phyloP scores from a whole-genome alignment of 2,329 filamentous ascomycete species.

The Neofusicoccum sp. region DNA sequence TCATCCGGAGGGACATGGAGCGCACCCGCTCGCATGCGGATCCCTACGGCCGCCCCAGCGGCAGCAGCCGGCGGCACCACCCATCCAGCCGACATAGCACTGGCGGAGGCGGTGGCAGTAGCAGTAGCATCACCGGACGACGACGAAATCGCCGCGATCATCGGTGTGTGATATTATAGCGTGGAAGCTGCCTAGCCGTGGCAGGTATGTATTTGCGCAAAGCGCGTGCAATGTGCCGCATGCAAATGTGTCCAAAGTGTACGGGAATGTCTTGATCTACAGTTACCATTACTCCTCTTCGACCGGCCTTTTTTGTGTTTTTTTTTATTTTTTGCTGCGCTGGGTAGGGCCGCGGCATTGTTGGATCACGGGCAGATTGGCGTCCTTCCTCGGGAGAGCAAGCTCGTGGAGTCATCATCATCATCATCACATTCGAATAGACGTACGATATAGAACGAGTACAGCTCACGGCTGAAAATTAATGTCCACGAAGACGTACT shows the following conservation, averaged over 20 bases:
- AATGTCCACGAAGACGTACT: conserved; percentile 19
- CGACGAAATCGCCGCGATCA: conserved; percentile 18
- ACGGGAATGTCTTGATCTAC: conserved; percentile 11
- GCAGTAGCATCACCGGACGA: conserved; percentile 1
- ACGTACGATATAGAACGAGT: conserved; percentile 22
- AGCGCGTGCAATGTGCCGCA: neutral
- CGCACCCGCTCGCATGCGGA: conserved; percentile 24
- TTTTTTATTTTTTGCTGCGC: neutral
- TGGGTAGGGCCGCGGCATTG: conserved; percentile 13
- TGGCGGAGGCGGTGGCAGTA: conserved; percentile 1
- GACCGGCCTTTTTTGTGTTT: neutral
- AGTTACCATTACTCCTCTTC: conserved; percentile 5
- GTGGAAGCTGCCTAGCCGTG: neutral
- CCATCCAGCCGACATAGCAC: conserved; percentile 10
- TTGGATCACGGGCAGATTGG: conserved; percentile 4
- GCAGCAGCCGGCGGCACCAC: conserved; percentile 8
- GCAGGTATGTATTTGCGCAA: conserved; percentile 4
- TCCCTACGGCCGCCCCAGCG: conserved; percentile 10
- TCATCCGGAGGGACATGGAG: conserved; percentile 72
- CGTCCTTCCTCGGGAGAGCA: conserved; percentile 1
- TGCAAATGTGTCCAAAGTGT: neutral
- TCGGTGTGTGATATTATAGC: conserved; percentile 20
- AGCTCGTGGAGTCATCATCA: conserved; percentile 9
- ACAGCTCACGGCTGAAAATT: conserved; percentile 21
- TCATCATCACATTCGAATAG: conserved; percentile 19